A percentile compares a stretch with the other conserved stretches of the same genome.
phyloP scores from a whole-genome alignment of 164 flowering plant species.

The Stephania yunnanensis region DNA sequence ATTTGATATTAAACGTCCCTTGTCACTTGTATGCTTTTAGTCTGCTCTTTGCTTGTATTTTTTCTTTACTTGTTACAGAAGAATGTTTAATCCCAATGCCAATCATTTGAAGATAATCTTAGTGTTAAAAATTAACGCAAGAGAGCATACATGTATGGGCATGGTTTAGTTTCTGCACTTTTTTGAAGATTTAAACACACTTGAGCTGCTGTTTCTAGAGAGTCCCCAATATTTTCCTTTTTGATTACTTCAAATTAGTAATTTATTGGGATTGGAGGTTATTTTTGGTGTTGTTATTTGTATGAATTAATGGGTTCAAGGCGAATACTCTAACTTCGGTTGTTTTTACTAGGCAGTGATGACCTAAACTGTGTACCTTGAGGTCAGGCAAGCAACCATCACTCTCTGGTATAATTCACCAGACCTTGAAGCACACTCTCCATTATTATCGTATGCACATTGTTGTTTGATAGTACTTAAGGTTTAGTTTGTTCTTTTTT shows the following conservation, averaged over 20 bases:
- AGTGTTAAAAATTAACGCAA: background rate
- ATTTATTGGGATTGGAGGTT: background rate
- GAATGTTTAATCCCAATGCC: background rate
- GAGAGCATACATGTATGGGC: background rate
- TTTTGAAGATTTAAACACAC: background rate
- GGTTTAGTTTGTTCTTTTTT: too few relatives aligned
- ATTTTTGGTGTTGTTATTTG: background rate
- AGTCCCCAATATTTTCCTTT: background rate
- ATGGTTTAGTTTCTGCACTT: background rate
- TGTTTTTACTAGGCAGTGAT: background rate
- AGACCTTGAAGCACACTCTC: background rate
- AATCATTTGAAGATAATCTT: background rate
- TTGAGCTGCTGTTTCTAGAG: background rate
- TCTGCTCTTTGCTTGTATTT: background rate
- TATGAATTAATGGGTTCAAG: background rate
- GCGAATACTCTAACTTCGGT: background rate
- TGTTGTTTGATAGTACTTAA: background rate
- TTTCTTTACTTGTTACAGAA: background rate
- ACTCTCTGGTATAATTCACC: background rate
- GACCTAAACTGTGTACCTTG: constrained; percentile 1
- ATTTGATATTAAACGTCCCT: background rate
- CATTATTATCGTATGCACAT: background rate
- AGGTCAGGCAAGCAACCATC: constrained; percentile 1
- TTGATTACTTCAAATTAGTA: background rate
- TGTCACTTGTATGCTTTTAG: background rate